Conservation (phyloP, 441 rosid genomes). For the Geranium incanum region DNA sequence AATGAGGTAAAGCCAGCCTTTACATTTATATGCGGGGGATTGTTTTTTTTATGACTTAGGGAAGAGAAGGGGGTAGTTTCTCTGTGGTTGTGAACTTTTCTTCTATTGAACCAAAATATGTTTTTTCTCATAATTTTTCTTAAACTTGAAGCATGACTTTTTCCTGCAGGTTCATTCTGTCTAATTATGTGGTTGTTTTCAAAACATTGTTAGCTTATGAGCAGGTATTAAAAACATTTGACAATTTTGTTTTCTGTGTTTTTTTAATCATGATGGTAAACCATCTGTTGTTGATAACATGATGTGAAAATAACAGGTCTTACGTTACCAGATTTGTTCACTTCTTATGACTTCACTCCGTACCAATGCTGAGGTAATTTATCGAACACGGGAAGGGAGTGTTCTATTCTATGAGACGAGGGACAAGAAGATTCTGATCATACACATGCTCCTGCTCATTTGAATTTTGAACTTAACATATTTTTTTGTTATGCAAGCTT, state of each 20-base stretch:
- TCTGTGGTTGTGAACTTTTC: background rate
- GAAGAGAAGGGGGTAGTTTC: background rate
- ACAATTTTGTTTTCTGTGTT: slow-evolving; percentile 22
- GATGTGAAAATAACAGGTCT: slow-evolving; percentile 52
- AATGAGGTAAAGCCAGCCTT: background rate
- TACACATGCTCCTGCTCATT: background rate
- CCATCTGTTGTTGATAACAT: slow-evolving; percentile 29
- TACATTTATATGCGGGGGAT: background rate
- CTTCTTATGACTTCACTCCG: slow-evolving; percentile 97
- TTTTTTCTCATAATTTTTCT: slow-evolving; percentile 14
- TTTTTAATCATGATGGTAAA: slow-evolving; percentile 23
- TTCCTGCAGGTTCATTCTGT: slow-evolving; percentile 72
- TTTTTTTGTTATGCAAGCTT: slow-evolving; percentile 41
- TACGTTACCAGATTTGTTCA: slow-evolving; percentile 93
- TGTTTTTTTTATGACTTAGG: background rate
- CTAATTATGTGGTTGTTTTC: slow-evolving; percentile 79
- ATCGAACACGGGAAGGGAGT: background rate
- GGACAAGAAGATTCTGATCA: background rate
- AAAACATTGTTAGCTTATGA: slow-evolving; percentile 68
- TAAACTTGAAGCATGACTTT: slow-evolving; percentile 17
- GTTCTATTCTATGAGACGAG: background rate
- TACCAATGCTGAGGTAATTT: slow-evolving; percentile 78
- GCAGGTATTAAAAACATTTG: slow-evolving; percentile 39
- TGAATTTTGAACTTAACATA: background rate
- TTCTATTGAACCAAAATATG: slow-evolving; percentile 12